Evolutionary conservation across 257 asterid genomes (phyloP).

Genomic region (Nicotiana knightiana): DNA sequence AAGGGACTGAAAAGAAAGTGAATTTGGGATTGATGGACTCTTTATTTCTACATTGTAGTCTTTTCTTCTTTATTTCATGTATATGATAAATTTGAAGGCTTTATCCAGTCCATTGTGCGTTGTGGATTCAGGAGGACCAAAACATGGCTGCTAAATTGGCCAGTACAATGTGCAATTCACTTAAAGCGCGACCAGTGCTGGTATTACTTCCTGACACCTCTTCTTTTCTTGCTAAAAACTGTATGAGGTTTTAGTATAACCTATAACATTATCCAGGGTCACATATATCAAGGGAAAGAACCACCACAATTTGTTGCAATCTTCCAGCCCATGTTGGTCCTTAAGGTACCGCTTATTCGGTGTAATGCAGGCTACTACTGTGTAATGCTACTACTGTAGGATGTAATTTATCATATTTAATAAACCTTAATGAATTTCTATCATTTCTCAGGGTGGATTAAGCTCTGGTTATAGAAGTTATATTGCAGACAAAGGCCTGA

Average conservation of each 20-base stretch:
- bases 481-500: slow-evolving; percentile 87
- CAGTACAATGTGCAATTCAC: slow-evolving; percentile 69
- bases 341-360: slow-evolving; percentile 53
- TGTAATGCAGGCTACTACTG: neutral
- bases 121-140: slow-evolving; percentile 71
- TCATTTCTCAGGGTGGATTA: slow-evolving; percentile 66
- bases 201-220: slow-evolving; percentile 31
- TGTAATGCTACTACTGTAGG: neutral
- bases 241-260: slow-evolving; percentile 8
- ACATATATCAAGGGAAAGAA: slow-evolving; percentile 90
- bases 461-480: slow-evolving; percentile 89
- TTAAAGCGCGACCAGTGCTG: slow-evolving; percentile 89
- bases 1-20: neutral
- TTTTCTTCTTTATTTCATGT: neutral
- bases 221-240: neutral
- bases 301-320: slow-evolving; percentile 93
- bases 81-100: neutral
- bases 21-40: neutral
- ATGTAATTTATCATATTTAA: neutral
- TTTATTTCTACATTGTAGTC: neutral
- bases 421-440: neutral
- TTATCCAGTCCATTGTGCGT: neutral
- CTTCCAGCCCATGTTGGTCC: slow-evolving; percentile 92
- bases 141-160: slow-evolving; percentile 52
- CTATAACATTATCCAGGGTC: slow-evolving; percentile 52